A percentile compares a stretch with the other conserved stretches of the same genome.
Conservation (phyloP, 352 stramenopile species). For the Phytophthora lateralis region DNA sequence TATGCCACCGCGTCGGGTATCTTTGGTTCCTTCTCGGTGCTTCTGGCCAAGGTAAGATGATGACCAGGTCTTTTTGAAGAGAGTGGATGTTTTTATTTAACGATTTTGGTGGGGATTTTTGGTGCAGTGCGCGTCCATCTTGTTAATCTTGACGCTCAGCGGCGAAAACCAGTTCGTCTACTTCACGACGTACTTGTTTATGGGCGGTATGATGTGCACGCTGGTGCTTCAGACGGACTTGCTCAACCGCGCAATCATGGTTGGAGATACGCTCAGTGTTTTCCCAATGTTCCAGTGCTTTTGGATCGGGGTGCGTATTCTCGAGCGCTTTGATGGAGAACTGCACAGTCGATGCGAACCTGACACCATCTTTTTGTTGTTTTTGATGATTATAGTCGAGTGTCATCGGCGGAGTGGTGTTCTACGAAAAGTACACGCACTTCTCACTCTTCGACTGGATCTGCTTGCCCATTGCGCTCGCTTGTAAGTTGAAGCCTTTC, state of each 20-base stretch:
- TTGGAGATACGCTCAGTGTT: conserved; percentile 81
- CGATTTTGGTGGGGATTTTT: conserved; percentile 1
- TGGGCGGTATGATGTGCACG: conserved; percentile 81
- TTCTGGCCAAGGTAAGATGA: conserved; percentile 71
- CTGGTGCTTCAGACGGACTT: conserved; percentile 85
- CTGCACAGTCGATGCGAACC: background rate
- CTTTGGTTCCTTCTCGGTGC: conserved; percentile 83
- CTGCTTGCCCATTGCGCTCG: conserved; percentile 73
- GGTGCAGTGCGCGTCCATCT: conserved; percentile 71
- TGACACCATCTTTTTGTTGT: conserved; percentile 16
- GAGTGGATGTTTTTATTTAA: conserved; percentile 32
- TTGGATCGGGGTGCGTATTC: conserved; percentile 77
- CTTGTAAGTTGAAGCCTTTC: conserved; percentile 51
- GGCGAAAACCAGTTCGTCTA: conserved; percentile 88
- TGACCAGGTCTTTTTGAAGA: background rate
- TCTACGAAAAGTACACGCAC: conserved; percentile 84
- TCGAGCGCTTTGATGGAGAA: background rate
- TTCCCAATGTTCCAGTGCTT: conserved; percentile 92
- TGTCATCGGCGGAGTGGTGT: conserved; percentile 83
- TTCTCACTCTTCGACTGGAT: conserved; percentile 86
- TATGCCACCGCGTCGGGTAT: conserved; percentile 85
- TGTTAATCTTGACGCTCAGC: conserved; percentile 79
- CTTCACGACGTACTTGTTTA: conserved; percentile 85
- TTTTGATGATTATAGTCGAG: conserved; percentile 58
- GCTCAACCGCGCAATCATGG: conserved; percentile 87